A percentile compares a stretch with the other conserved stretches of the same genome.
These are phyloP conservation scores for Scedosporium boydii DNA, from an alignment of 2,329 filamentous ascomycete species.

Conservation along the genomic window DNA sequence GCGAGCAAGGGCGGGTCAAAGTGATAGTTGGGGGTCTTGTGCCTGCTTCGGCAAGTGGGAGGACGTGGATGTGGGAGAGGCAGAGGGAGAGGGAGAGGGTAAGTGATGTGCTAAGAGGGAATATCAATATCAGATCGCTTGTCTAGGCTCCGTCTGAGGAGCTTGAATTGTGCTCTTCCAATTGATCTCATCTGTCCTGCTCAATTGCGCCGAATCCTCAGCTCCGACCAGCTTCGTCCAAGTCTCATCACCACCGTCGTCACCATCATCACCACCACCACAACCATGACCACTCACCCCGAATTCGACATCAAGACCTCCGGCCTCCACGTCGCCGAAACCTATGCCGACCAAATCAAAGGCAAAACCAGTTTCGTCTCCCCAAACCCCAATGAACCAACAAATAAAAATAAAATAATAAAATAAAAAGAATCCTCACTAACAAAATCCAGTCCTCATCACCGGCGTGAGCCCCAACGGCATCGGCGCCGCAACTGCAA, in stretches of 20 bases:
- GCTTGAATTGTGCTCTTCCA: no score
- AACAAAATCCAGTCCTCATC: constrained; percentile 20
- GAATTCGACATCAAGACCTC: constrained; percentile 11
- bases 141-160: no score
- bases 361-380: constrained; percentile 17
- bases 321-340: constrained; percentile 17
- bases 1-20: background rate
- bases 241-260: background rate
- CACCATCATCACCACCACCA: background rate
- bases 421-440: background rate
- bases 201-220: no score
- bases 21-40: background rate
- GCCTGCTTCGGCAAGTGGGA: background rate
- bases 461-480: constrained; percentile 31
- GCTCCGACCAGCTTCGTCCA: background rate
- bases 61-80: background rate
- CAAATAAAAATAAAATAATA: background rate
- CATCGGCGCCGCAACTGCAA: constrained; percentile 27
- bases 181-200: no score
- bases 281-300: constrained; percentile 3
- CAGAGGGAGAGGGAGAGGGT: background rate
- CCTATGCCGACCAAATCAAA: constrained; percentile 21
- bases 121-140: no score
- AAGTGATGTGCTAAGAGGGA: background rate
- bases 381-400: no score